Evolutionary conservation across 805 yeast genomes (phyloP).

Genomic region (Candida dajiaensis): DNA sequence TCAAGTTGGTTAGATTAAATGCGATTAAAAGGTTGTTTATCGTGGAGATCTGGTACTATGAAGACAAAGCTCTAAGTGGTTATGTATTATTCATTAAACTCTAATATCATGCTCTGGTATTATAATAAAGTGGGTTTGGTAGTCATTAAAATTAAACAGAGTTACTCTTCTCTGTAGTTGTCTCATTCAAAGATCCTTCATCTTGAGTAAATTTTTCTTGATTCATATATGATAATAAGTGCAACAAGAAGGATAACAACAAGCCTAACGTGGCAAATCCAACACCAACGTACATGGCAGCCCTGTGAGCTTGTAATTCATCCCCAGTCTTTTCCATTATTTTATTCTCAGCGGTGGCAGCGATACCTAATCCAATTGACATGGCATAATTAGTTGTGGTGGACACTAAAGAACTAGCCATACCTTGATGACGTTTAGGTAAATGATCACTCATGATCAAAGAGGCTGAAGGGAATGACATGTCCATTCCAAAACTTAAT

Average conservation of each 20-base stretch:
- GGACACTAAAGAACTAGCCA: constrained; percentile 69
- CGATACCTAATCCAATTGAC: constrained; percentile 64
- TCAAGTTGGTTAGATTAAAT: too few relatives aligned
- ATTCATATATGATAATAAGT: background rate
- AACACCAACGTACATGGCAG: constrained; percentile 53
- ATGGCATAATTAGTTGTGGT: constrained; percentile 70
- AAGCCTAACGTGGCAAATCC: constrained; percentile 53
- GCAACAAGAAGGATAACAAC: constrained; percentile 8
- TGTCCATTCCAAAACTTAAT: constrained; percentile 70
- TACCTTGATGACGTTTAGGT: constrained; percentile 64
- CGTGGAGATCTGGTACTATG: background rate
- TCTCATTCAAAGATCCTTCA: background rate
- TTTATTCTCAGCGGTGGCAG: constrained; percentile 57
- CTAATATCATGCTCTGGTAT: background rate
- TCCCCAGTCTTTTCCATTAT: constrained; percentile 23
- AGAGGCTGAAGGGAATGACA: constrained; percentile 71
- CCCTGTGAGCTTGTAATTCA: constrained; percentile 42
- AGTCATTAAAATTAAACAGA: too few relatives aligned
- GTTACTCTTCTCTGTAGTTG: background rate
- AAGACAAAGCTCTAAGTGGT: too few relatives aligned
- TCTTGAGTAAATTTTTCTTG: background rate
- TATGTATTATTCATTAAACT: background rate
- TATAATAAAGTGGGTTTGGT: too few relatives aligned
- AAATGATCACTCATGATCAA: constrained; percentile 52
- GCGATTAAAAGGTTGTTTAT: too few relatives aligned